A percentile compares a stretch with the other conserved stretches of the same genome.
These are phyloP conservation scores for Penicillium cataractarum DNA, from an alignment of 495 filamentous ascomycete species.

Conservation along the genomic window DNA sequence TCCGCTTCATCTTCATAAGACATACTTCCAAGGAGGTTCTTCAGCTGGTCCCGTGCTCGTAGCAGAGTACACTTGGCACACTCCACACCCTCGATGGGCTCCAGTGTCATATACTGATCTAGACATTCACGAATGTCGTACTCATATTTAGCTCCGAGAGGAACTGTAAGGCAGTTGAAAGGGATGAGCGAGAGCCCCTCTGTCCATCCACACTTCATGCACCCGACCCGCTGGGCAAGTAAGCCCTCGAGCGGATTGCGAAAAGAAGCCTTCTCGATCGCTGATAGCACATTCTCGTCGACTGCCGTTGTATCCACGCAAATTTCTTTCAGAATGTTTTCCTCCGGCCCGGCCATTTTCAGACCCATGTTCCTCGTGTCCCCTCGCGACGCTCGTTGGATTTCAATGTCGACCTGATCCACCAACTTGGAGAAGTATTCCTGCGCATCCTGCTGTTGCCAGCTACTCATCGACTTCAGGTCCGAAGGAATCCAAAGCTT, in stretches of 20 bases:
- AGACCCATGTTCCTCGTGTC: constrained; percentile 47
- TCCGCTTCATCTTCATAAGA: constrained; percentile 31
- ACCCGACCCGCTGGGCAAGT: constrained; percentile 87
- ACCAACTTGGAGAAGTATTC: constrained; percentile 94
- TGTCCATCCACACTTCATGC: constrained; percentile 81
- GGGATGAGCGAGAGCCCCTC: constrained; percentile 86
- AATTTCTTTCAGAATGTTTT: constrained; percentile 40
- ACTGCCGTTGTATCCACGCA: constrained; percentile 1
- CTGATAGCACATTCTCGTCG: constrained; percentile 5
- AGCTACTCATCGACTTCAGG: constrained; percentile 85
- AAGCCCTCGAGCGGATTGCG: constrained; percentile 84
- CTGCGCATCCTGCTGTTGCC: constrained; percentile 97
- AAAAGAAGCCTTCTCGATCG: constrained; percentile 23
- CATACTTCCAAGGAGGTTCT: constrained; percentile 45
- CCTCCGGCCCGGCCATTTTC: constrained; percentile 43
- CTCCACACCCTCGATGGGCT: constrained; percentile 83
- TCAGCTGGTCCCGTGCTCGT: constrained; percentile 50
- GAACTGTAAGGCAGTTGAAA: constrained; percentile 92
- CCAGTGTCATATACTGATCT: constrained; percentile 81
- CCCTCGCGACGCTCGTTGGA: constrained; percentile 52
- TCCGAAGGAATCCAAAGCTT: constrained; percentile 76
- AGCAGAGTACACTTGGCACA: constrained; percentile 90
- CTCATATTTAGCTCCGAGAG: constrained; percentile 58
- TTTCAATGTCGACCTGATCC: constrained; percentile 82
- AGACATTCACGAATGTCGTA: constrained; percentile 77